A percentile compares a stretch with the other conserved stretches of the same genome.
These are phyloP conservation scores for Neonectria magnoliae DNA, from an alignment of 2,329 filamentous ascomycete genomes.

Conservation along the genomic window DNA sequence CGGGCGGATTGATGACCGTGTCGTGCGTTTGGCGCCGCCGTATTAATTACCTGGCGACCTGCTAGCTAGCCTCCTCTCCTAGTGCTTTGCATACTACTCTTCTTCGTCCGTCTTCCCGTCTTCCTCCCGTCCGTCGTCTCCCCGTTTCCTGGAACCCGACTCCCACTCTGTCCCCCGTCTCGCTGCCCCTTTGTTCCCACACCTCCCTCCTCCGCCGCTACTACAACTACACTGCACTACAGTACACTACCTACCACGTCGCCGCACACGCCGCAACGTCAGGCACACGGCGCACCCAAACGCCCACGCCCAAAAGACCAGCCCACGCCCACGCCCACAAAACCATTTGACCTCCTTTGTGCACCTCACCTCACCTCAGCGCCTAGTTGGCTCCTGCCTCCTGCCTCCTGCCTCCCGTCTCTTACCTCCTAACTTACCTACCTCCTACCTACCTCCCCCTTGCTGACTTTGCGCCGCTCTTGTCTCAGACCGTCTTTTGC, in stretches of 20 bases:
- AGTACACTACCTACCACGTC: constrained; percentile 29
- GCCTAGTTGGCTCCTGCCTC: not conserved
- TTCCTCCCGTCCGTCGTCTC: constrained; percentile 38
- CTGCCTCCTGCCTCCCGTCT: not conserved
- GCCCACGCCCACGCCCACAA: constrained; percentile 12
- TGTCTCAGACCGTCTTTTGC: constrained; percentile 10
- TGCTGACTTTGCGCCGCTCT: constrained; percentile 16
- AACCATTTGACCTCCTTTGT: constrained; percentile 13
- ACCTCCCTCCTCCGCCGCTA: constrained; percentile 18
- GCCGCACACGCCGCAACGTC: constrained; percentile 33
- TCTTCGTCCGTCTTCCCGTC: constrained; percentile 26
- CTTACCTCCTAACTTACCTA: not conserved
- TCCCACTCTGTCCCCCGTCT: constrained; percentile 13
- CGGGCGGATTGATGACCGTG: constrained; percentile 24
- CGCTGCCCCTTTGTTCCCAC: constrained; percentile 40
- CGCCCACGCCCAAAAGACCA: constrained; percentile 3
- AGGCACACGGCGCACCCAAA: constrained; percentile 13
- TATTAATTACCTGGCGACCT: constrained; percentile 16
- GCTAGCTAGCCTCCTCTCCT: not conserved
- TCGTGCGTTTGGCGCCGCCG: constrained; percentile 21
- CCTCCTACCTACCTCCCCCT: not conserved
- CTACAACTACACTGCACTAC: too few relatives aligned
- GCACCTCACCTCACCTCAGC: constrained; percentile 1
- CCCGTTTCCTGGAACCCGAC: constrained; percentile 34
- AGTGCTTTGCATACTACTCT: constrained; percentile 28